Conservation (phyloP, 306 rosid species). For the Cucurbita pepo region DNA sequence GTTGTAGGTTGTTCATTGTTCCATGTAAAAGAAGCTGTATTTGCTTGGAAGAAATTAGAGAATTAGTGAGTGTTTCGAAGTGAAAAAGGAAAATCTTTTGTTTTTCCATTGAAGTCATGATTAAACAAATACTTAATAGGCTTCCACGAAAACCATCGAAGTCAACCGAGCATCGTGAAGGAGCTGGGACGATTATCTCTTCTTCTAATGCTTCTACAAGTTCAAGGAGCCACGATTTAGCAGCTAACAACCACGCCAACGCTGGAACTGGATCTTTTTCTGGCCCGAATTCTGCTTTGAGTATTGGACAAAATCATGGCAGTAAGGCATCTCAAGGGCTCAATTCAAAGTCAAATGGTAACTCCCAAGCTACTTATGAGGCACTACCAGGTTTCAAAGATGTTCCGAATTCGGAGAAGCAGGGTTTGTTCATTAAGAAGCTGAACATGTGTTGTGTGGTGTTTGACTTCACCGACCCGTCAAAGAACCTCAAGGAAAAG, state of each 20-base stretch:
- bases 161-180: conserved; percentile 64
- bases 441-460: conserved; percentile 65
- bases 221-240: conserved; percentile 33
- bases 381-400: conserved; percentile 79
- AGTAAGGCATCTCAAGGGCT: conserved; percentile 37
- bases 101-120: conserved; percentile 46
- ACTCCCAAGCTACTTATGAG: conserved; percentile 38
- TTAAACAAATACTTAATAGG: conserved; percentile 79
- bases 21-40: conserved; percentile 14
- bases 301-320: conserved; percentile 37
- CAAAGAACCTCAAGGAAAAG: conserved; percentile 64
- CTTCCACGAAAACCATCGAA: conserved; percentile 77
- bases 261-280: conserved; percentile 27
- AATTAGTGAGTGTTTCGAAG: conserved; percentile 15
- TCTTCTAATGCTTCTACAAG: conserved; percentile 46
- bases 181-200: conserved; percentile 53
- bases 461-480: conserved; percentile 72
- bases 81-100: conserved; percentile 14
- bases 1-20: conserved; percentile 9
- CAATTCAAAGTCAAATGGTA: conserved; percentile 64
- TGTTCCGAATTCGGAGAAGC: conserved; percentile 82
- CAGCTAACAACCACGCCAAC: conserved; percentile 32
- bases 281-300: conserved; percentile 33
- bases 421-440: conserved; percentile 60
- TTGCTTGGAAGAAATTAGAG: conserved; percentile 17